Evolutionary conservation across 73 alveolate genomes (phyloP), one percentile per base, ranked within the genome.

Genomic region (Paramecium bursaria): DNA sequence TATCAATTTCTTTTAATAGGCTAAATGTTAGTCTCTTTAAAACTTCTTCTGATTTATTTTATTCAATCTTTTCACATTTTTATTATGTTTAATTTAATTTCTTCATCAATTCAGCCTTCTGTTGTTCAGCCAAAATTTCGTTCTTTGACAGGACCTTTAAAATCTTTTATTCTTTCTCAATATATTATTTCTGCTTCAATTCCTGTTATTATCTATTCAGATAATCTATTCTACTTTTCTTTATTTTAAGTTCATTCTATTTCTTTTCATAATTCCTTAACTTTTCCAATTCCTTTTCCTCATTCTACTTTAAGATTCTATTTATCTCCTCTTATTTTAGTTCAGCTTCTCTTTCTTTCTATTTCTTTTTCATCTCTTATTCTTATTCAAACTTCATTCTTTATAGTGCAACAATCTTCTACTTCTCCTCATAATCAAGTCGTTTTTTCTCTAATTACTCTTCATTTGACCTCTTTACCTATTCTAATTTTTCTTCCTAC

Each of bases 61-160:
- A 25, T 67, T 67, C 82, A 39, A 67, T 67, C 33, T 9, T 67
- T 67, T 67, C 82, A 42, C 82, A 67, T 13, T 67, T 67, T 25
- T 11, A 6, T 17, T 67, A 21, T 7, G 82, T 57, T 42, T 67
- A 2, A 14, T 67, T 47, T 21, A 67, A 67, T 42, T 67, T 67
- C 33, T 67, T 67, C 0, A 67, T 21, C 44, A 67, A 21, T 42
- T 19, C 82, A 3, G 33, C 44, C 21, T 67, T 67, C 33, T 67
- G 53, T 19, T 67, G 21, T 35, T 67, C 82, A 19, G 82, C 82
- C 50, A 25, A 67, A 10, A 21, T 31, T 67, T 67, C 82, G 44
- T 67, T 67, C 44, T 47, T 31, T 9, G 14, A n/a, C 44, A 67
- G 44, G 3, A 67, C 82, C 0, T 67, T 21, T 67, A 39, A 35